phyloP scores from a whole-genome alignment of 1,284 basidiomycete species.

The Cryptococcus maquisensis region DNA sequence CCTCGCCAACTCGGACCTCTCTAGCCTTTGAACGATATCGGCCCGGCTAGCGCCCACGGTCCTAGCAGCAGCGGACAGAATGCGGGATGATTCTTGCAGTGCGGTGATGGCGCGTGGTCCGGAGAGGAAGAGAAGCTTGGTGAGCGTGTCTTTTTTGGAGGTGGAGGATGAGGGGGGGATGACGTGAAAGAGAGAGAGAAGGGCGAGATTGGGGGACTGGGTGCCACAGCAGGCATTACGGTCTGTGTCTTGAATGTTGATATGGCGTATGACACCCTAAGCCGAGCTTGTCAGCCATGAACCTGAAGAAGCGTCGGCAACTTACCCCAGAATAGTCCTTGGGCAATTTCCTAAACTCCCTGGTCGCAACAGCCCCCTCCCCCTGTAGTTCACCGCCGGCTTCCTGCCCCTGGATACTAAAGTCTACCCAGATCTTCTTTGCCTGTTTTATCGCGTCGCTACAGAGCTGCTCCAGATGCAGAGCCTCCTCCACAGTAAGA shows the following conservation, averaged over 20 bases:
- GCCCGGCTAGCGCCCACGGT: slow-evolving; percentile 54
- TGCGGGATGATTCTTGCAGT: slow-evolving; percentile 57
- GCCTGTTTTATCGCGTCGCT: slow-evolving; percentile 56
- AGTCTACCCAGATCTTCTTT: slow-evolving; percentile 37
- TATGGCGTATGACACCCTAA: slow-evolving; percentile 68
- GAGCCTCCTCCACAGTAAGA: slow-evolving; percentile 63
- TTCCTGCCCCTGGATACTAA: slow-evolving; percentile 27
- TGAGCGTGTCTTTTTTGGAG: slow-evolving; percentile 52
- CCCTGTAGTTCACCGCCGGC: slow-evolving; percentile 25
- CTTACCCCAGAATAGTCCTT: slow-evolving; percentile 46
- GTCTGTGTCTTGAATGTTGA: slow-evolving; percentile 75
- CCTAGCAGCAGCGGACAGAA: slow-evolving; percentile 58
- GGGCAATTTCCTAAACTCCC: slow-evolving; percentile 61
- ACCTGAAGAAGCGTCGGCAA: background rate
- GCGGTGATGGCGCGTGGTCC: slow-evolving; percentile 68
- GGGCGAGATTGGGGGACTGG: slow-evolving; percentile 52
- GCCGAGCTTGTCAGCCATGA: background rate
- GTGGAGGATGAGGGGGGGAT: slow-evolving; percentile 52
- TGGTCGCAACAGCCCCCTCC: slow-evolving; percentile 54
- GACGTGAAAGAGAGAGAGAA: slow-evolving; percentile 43
- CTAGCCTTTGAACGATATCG: slow-evolving; percentile 61
- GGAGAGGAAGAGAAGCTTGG: slow-evolving; percentile 72
- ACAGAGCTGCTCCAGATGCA: slow-evolving; percentile 60
- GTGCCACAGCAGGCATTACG: slow-evolving; percentile 82
- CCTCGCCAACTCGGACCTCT: slow-evolving; percentile 56